Evolutionary conservation across 1,284 basidiomycete genomes (phyloP).

Genomic region (Cutaneotrichosporon spelunceum): DNA sequence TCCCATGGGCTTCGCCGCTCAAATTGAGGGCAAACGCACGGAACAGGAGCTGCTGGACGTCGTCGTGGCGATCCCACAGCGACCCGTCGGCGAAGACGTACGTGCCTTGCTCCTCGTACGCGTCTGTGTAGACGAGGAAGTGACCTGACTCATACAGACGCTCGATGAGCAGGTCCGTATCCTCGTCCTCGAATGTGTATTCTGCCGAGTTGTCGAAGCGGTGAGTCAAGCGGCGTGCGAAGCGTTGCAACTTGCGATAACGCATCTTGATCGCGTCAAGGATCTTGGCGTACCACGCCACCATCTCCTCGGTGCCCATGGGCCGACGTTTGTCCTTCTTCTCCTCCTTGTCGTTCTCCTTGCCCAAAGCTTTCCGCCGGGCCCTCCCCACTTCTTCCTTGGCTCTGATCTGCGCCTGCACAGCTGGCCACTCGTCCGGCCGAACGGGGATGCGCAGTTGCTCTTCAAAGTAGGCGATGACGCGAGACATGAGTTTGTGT

Average conservation of each 20-base stretch:
- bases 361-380: background rate
- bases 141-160: constrained; percentile 82
- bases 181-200: constrained; percentile 77
- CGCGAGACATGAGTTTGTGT: constrained; percentile 82
- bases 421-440: constrained; percentile 5
- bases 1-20: constrained; percentile 10
- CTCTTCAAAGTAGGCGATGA: constrained; percentile 89
- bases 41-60: constrained; percentile 75
- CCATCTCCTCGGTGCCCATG: constrained; percentile 78
- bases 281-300: constrained; percentile 87
- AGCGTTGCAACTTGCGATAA: constrained; percentile 89
- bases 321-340: constrained; percentile 30
- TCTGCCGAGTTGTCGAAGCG: constrained; percentile 95
- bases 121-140: constrained; percentile 89
- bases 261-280: constrained; percentile 89
- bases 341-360: background rate
- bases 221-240: constrained; percentile 75
- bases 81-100: constrained; percentile 85
- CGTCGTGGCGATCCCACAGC: constrained; percentile 77
- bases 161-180: constrained; percentile 75
- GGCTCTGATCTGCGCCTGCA: background rate
- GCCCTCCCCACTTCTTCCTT: background rate
- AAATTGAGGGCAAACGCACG: constrained; percentile 65
- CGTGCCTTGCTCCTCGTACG: constrained; percentile 84
- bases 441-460: constrained; percentile 75